These are phyloP conservation scores for Suillus subluteus DNA, from an alignment of 768 basidiomycete genomes.

Conservation along the genomic window DNA sequence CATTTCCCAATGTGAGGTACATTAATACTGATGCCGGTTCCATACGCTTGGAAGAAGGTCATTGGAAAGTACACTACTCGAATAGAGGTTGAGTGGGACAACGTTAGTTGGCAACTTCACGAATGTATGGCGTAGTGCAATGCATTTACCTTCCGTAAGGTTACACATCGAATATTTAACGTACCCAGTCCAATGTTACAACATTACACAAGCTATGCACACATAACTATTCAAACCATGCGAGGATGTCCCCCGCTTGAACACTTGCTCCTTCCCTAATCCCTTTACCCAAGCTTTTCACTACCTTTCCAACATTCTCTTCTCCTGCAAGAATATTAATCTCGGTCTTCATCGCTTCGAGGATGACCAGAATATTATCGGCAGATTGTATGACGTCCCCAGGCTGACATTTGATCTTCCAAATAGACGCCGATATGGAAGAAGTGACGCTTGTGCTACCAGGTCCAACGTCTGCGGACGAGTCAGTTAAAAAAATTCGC, in stretches of 20 bases:
- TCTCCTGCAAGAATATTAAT: constrained; percentile 51
- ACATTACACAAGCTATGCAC: not conserved
- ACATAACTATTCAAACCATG: constrained; percentile 31
- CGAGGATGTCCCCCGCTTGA: constrained; percentile 48
- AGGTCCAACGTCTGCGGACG: constrained; percentile 10
- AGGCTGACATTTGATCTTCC: constrained; percentile 48
- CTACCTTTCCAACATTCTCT: constrained; percentile 46
- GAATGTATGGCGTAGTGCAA: not conserved
- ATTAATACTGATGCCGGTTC: not conserved
- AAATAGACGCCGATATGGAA: constrained; percentile 30
- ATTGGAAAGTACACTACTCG: not conserved
- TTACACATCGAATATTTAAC: not conserved
- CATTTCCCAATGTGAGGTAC: not conserved
- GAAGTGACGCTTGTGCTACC: constrained; percentile 18
- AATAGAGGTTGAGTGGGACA: not conserved
- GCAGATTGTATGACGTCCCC: constrained; percentile 46
- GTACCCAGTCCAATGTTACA: not conserved
- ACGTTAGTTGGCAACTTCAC: not conserved
- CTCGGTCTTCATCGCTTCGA: constrained; percentile 73
- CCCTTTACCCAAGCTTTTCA: constrained; percentile 44
- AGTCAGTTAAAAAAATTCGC: not conserved
- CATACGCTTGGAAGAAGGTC: not conserved
- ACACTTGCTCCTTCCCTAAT: constrained; percentile 49
- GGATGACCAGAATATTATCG: constrained; percentile 48
- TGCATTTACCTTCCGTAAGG: not conserved